Base-by-base conservation (phyloP, 2,329 filamentous ascomycete species). In the Clathrospora elynae region DNA sequence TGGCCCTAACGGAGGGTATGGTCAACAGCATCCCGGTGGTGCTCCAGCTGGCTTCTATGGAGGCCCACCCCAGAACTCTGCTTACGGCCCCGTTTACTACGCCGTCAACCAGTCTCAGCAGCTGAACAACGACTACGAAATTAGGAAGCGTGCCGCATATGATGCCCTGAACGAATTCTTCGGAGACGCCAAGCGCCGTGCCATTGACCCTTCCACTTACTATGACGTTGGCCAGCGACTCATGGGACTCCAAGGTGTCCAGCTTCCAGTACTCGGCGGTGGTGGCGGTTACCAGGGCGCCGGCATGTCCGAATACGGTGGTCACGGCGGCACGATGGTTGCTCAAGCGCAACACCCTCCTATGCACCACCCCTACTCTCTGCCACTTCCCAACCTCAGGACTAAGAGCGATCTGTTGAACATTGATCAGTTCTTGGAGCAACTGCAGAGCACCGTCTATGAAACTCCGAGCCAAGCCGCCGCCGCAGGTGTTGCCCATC, bases 401-500 rank as follows among this genome's bases (percentile, higher is more conserved):
- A 96, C 91, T 34, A 96, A 97, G 80, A 90, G 84, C 68, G 93
- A 99, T 68, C 78, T 99, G 29, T 77, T 95, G 68, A 90, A 95
- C 68, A 91, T 97, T 63, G 93, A 97, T 70, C 87, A 90, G 65
- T 88, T 97, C 70, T 82, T 99, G 41, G 90, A 96, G 73, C 90
- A 96, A 73, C 92, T 97, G 79, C 91, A 96, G 73, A 85, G 87
- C 53, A 96, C 92, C 31, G 90, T 97, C 34, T 97, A 97, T 67
- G 93, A 97, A 74, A 95, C 86, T 69, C 85, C 90, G 41, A 88
- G 85, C 59, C 86, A 90, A 35, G 86, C 90, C 20, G 88, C 89
- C 2, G 83, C 84, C 9, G 86, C 87, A 29, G 87, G 88, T 44
- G 82, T 95, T 45, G 87, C 88, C 59, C 83, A 90, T 51, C 83